phyloP scores from a whole-genome alignment of 495 filamentous ascomycete species.

The Emericellopsis terricola region DNA sequence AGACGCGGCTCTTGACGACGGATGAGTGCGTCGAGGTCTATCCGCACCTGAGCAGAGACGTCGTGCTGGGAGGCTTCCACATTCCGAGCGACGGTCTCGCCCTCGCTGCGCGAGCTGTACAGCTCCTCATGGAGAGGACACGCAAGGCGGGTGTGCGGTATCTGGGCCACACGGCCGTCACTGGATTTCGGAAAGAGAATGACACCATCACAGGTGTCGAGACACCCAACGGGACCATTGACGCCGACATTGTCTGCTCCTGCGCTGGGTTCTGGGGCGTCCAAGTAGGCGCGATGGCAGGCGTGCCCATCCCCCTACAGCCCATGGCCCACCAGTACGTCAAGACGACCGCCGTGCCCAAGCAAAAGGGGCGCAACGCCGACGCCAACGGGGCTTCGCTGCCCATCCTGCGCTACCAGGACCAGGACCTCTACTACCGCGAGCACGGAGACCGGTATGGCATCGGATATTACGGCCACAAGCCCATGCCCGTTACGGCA shows the following conservation, averaged over 20 bases:
- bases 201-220: conserved; percentile 25
- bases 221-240: conserved; percentile 18
- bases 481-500: conserved; percentile 29
- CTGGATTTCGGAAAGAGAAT: conserved; percentile 17
- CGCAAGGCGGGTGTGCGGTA: conserved; percentile 27
- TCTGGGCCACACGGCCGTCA: conserved; percentile 25
- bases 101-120: conserved; percentile 28
- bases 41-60: conserved; percentile 23
- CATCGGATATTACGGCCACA: conserved; percentile 35
- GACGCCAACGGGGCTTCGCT: conserved; percentile 21
- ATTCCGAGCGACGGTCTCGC: conserved; percentile 33
- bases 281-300: conserved; percentile 31
- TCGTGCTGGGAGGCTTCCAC: conserved; percentile 28
- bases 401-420: conserved; percentile 32
- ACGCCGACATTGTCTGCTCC: conserved; percentile 29
- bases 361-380: conserved; percentile 13
- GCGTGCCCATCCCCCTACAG: conserved; percentile 26
- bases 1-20: conserved; percentile 19
- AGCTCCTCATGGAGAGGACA: conserved; percentile 29
- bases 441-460: conserved; percentile 33
- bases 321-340: conserved; percentile 34
- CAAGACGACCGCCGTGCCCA: conserved; percentile 24
- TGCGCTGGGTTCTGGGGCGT: conserved; percentile 39
- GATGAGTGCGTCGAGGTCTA: conserved; percentile 26
- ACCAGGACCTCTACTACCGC: conserved; percentile 34